These are phyloP conservation scores for Trichoderma sp. DNA, from an alignment of 2,329 filamentous ascomycete genomes.

Conservation along the genomic window DNA sequence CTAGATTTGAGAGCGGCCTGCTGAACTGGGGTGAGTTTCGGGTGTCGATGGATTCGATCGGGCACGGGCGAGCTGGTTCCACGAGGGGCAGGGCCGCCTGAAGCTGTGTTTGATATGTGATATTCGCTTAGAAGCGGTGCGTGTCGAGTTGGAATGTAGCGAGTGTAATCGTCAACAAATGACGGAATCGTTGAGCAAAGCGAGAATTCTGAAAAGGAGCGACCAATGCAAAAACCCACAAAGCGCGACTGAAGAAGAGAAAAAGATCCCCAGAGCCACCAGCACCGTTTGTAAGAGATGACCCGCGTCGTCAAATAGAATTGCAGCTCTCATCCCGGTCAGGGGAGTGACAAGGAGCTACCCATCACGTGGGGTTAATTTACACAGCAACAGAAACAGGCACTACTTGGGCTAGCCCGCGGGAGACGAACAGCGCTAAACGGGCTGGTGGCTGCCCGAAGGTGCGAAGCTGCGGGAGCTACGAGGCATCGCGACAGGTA, in stretches of 20 bases:
- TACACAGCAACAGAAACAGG: slow-evolving; percentile 1
- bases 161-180: slow-evolving; percentile 17
- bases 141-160: not conserved
- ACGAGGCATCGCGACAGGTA: not conserved
- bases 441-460: not conserved
- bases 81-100: not conserved
- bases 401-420: not conserved
- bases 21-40: slow-evolving; percentile 28
- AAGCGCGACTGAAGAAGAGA: not conserved
- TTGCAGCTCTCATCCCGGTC: slow-evolving; percentile 25
- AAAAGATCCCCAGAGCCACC: slow-evolving; percentile 2
- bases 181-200: slow-evolving; percentile 22
- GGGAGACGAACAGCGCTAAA: slow-evolving; percentile 21
- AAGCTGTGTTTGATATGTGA: not conserved
- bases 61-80: slow-evolving; percentile 2
- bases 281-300: not conserved
- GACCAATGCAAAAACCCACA: not conserved
- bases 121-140: not conserved
- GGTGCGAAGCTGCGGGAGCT: not conserved
- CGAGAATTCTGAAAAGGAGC: not conserved
- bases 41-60: slow-evolving; percentile 17
- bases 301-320: slow-evolving; percentile 7
- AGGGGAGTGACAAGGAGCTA: slow-evolving; percentile 27
- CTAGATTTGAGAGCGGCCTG: not conserved
- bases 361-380: slow-evolving; percentile 29